Evolutionary conservation across 345 rosid genomes (phyloP), one percentile per base, ranked within the genome.

Genomic region (Salix caprea): DNA sequence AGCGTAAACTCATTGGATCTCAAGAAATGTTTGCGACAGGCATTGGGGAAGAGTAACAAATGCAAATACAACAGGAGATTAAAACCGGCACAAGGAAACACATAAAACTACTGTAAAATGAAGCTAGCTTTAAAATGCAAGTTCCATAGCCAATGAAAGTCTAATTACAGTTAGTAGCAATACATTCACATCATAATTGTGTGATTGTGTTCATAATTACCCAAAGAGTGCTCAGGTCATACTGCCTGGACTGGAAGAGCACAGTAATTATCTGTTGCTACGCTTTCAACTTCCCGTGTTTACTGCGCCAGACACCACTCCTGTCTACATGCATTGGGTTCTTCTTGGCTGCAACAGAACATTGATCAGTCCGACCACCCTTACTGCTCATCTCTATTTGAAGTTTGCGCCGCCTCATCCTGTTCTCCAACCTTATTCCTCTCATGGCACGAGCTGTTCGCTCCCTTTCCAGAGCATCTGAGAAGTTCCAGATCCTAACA

Each of bases 401-500:
- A 73, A 85, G 88, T 85, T 76, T 90, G 58, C 89, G 90, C 73
- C 94, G 81, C 77, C 96, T 86, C 92, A 94, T 89, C 81, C 97
- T 82, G 73, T 87, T 91, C 90, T 93, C 99, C 70, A 88, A 76
- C 79, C 99, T 79, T 61, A 88, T 79, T 76, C 93, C 92, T 80
- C 90, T 90, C 1, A 86, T 80, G 48, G 90, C 90, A 60, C 83
- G 87, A 67, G 79, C 91, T 82, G 91, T 90, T 39, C 24, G 80
- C 82, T 91, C 98, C 26, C 82, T 85, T 82, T 92, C 98, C 75
- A 92, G 76, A 24, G 98, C 98, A 69, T 86, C 82, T 46, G 97
- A 86, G 82, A 94, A 95, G 80, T 93, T 91, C 99, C 97, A 95
- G 56, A 95, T 86, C 81, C 97, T 85, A 42, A 89, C 97, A 67